Percentiles rank a stretch among this genome's conserved stretches.
Conservation (phyloP, 441 rosid species). For the Populus hybrid region DNA sequence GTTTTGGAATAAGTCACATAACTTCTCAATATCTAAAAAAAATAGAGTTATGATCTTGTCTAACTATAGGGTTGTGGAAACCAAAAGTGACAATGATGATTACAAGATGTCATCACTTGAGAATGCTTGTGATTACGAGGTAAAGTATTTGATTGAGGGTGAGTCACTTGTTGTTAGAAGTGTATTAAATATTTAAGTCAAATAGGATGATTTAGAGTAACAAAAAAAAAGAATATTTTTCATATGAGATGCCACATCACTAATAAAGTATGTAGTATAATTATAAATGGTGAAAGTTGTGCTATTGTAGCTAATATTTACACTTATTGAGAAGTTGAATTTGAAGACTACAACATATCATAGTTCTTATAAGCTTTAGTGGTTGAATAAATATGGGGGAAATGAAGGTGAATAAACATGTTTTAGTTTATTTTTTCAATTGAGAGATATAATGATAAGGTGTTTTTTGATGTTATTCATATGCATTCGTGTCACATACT, state of each 20-base stretch:
- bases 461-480: too few relatives aligned
- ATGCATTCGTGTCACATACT: too few relatives aligned
- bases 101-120: not conserved
- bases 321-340: not conserved
- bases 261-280: not conserved
- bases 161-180: not conserved
- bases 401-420: not conserved
- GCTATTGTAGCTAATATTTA: not conserved
- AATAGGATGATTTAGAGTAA: not conserved
- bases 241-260: not conserved
- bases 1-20: too few relatives aligned
- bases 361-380: not conserved
- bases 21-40: not conserved
- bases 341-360: not conserved
- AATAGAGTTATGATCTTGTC: not conserved
- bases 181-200: not conserved
- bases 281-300: not conserved
- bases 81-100: not conserved
- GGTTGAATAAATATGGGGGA: not conserved
- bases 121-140: not conserved
- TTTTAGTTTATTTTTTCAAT: not conserved
- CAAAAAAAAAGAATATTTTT: not conserved
- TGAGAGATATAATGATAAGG: too few relatives aligned
- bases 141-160: not conserved
- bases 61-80: not conserved